A percentile compares a stretch with the other conserved stretches of the same genome.
Evolutionary conservation across 306 rosid species (phyloP).

Genomic region (Ziziphus jujuba): DNA sequence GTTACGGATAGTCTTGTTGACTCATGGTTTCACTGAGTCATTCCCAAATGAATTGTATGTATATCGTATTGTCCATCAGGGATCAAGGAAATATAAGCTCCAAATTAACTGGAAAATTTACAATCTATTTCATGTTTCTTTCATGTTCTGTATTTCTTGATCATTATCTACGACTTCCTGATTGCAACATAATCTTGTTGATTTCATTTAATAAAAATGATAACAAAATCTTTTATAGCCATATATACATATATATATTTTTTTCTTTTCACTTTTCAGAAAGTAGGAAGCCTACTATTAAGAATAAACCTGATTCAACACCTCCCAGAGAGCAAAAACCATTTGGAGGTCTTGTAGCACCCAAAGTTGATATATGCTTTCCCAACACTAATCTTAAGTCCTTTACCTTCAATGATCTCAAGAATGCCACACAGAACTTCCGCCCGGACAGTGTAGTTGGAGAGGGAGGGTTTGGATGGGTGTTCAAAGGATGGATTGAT

Average conservation of each 20-base stretch:
- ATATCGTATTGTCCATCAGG: too few relatives aligned
- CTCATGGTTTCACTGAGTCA: too few relatives aligned
- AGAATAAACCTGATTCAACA: slow-evolving; percentile 34
- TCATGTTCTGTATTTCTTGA: background rate
- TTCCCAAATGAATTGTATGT: too few relatives aligned
- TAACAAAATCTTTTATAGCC: slow-evolving; percentile 14
- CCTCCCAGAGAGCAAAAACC: slow-evolving; percentile 17
- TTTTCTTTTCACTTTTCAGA: slow-evolving; percentile 31
- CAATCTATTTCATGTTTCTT: too few relatives aligned
- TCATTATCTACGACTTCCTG: background rate
- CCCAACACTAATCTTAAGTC: slow-evolving; percentile 47
- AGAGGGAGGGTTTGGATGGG: slow-evolving; percentile 92
- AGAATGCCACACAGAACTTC: slow-evolving; percentile 76
- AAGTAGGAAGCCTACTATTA: slow-evolving; percentile 33
- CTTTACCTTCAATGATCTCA: slow-evolving; percentile 71
- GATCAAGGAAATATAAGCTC: too few relatives aligned
- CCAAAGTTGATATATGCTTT: slow-evolving; percentile 36
- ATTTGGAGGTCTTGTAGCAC: slow-evolving; percentile 13
- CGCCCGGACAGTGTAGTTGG: slow-evolving; percentile 71
- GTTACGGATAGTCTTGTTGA: too few relatives aligned
- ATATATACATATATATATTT: too few relatives aligned
- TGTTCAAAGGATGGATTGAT: slow-evolving; percentile 91
- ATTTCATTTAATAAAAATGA: too few relatives aligned
- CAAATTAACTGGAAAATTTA: too few relatives aligned
- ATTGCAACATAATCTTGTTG: background rate